Evolutionary conservation across 306 rosid genomes (phyloP).

Genomic region (Psophocarpus tetragonolobus): DNA sequence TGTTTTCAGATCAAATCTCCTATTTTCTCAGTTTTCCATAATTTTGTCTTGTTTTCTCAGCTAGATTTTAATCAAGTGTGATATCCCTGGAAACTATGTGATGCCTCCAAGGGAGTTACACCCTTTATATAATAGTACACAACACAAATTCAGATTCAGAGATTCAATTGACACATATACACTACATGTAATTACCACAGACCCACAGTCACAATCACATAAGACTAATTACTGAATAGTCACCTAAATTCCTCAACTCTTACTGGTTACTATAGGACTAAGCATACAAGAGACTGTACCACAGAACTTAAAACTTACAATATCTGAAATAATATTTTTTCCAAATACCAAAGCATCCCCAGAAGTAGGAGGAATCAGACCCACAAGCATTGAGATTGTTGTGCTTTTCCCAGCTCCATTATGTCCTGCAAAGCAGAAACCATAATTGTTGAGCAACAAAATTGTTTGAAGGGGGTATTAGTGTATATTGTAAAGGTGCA

Average conservation of each 20-base stretch:
- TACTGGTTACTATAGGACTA: not conserved
- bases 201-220: not conserved
- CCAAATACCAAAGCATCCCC: constrained; percentile 97
- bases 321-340: constrained; percentile 70
- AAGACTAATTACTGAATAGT: constrained; percentile 4
- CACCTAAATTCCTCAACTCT: not conserved
- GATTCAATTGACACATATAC: not conserved
- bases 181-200: not conserved
- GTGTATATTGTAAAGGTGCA: too few species aligned
- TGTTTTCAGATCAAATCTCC: not conserved
- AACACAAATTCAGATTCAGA: not conserved
- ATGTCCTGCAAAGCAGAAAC: constrained; percentile 65
- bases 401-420: constrained; percentile 99
- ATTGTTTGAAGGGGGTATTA: too few species aligned
- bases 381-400: constrained; percentile 96
- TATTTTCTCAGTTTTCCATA: not conserved
- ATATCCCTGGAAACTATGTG: not conserved
- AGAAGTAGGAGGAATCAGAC: constrained; percentile 85
- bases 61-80: not conserved
- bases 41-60: not conserved
- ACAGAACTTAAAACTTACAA: constrained; percentile 62
- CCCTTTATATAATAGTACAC: not conserved
- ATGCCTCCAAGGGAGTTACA: too few species aligned
- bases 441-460: constrained; percentile 30
- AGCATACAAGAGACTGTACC: not conserved